Evolutionary conservation across 306 rosid genomes (phyloP), one percentile per base, ranked within the genome.

Genomic region (Prunus dulcis): DNA sequence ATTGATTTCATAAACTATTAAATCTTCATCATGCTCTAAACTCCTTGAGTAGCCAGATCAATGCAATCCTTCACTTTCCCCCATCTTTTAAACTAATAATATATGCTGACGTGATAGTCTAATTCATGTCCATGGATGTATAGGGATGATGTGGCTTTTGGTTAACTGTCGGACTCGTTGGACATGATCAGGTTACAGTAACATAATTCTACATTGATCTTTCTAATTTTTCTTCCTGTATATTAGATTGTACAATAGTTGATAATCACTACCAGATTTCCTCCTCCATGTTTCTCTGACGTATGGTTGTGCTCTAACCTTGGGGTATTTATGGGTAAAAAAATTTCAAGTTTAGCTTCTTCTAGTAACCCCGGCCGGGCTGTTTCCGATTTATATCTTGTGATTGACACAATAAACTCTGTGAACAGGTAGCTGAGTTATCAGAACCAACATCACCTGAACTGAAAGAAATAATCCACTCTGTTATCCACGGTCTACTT

Each of bases 401-500:
- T 51, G 58, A 68, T 72, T 80, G 38, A 79, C 30, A 28, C 17
- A 13, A 18, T 60, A 8, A 27, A 19, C 22, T 78, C 30, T 66
- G n/a, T 62, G 64, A 12, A 55, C 90, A 95, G 98, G 97, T 95
- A 32, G 97, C 93, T 71, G 92, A 92, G 88, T 82, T 95, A 65
- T 95, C 98, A 60, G 98, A 95, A 81, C 89, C 94, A 75, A 80
- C 96, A 62, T 85, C 96, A 81, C 84, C 96, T 3, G 96, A 92
- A 73, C 57, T 92, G 69, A 95, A 86, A 86, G 96, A 90, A 79
- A 89, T 80, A 64, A 89, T 95, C 81, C 86, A 85, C 71, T 92
- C 97, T 80, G 91, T 92, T 74, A 87, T 95, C 70, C 96, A 95
- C 65, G 98, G 98, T 77, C 97, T 95, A 53, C 93, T 95, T 23